Base-by-base conservation (phyloP, 1,284 basidiomycete genomes). In the Puccinia triticina region DNA sequence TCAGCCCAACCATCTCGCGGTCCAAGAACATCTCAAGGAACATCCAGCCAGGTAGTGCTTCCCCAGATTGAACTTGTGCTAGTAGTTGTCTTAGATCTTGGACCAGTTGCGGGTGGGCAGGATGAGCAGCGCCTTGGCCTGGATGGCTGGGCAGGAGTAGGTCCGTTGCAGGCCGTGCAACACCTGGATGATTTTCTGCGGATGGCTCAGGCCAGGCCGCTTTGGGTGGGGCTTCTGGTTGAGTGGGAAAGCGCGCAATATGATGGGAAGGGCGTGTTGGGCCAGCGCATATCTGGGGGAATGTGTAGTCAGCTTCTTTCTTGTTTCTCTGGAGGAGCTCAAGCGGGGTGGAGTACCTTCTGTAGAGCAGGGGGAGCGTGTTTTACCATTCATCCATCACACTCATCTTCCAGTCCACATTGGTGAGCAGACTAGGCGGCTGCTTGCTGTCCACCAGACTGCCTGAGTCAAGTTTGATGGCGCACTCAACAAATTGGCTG, bases 341-440 rank as follows among this genome's bases (percentile, higher is more conserved):
- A n/a, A 26, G 32, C 21, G 66, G 29, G 29, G 14, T 11, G 2
- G 34, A 18, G 21, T 16, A 77, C 76, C 53, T 77, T 66, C 76
- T 66, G 18, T 77, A 53, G 29, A 64, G 57, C 3, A 77, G 18
- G 2, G 76, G 76, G 16, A 77, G 48, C 29, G 76, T 59, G 18
- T 77, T 59, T 34, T 77, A 77, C 76, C 76, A 77, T 77, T 77
- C 76, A 50, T 77, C 76, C 76, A 77, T 77, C 46, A 77, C 34
- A 46, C 76, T 77, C 1, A 59, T 77, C 26, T 66, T 77, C 76
- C 76, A 77, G 66, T 77, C 76, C 40, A 59, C 16, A 26, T 76
- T 55, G 21, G 50, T 43, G 59, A 76, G n/a, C 16, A 76, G 26
- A 43, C 50, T 34, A n/a, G n/a, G n/a, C n/a, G n/a, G n/a, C n/a